Conservation (phyloP, 2,329 filamentous ascomycete species). For the Pseudocercospora ulei region DNA sequence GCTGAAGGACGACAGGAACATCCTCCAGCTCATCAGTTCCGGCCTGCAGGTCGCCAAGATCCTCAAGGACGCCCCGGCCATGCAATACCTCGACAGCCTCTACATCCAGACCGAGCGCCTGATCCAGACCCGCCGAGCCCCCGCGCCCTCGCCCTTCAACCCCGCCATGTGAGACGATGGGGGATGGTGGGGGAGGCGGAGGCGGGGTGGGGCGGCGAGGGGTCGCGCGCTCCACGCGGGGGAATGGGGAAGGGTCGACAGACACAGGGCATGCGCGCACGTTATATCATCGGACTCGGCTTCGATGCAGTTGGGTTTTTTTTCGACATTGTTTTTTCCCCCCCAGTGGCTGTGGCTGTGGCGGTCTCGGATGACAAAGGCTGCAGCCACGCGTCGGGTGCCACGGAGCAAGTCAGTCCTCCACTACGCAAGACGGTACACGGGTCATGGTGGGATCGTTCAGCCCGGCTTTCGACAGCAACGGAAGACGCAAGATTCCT, state of each 20-base stretch:
- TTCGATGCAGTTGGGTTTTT: slow-evolving; percentile 1
- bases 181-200: no score
- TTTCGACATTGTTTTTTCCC: no score
- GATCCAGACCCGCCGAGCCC: slow-evolving; percentile 47
- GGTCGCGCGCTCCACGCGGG: no score
- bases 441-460: slow-evolving; percentile 4
- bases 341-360: no score
- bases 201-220: no score
- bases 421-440: not conserved
- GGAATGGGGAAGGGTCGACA: no score
- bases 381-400: not conserved
- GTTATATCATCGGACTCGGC: slow-evolving; percentile 1
- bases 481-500: not conserved
- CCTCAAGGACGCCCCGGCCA: slow-evolving; percentile 70
- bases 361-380: no score
- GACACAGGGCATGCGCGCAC: no score
- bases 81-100: slow-evolving; percentile 70
- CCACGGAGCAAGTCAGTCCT: slow-evolving; percentile 1
- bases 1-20: slow-evolving; percentile 79
- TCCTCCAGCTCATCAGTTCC: slow-evolving; percentile 76
- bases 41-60: slow-evolving; percentile 83
- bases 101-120: slow-evolving; percentile 73
- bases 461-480: not conserved
- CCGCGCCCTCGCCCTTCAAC: slow-evolving; percentile 19
- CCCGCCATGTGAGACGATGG: slow-evolving; percentile 15